Evolutionary conservation across 441 rosid genomes (phyloP), one percentile per base, ranked within the genome.

Genomic region (Pelargonium citronellum): DNA sequence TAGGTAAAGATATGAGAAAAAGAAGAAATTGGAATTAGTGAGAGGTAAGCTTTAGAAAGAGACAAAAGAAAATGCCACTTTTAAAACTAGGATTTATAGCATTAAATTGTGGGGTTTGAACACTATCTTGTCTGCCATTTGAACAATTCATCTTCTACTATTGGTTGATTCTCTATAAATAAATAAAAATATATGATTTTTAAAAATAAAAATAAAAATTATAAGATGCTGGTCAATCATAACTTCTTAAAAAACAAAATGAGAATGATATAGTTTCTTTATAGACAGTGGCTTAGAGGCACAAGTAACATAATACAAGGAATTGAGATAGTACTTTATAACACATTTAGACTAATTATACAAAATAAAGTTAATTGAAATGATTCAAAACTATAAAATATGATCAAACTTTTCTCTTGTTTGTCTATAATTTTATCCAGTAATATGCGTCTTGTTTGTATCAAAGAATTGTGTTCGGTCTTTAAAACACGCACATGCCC

Each of bases 41-140:
- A 53, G 47, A 15, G 43, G 7, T 13, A 7, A 17, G 24, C 24
- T 12, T 11, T 24, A n/a, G 27, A 46, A 58, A 70, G 67, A 70
- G 17, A 17, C 64, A 41, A 68, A 67, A 61, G 22, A 8, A 49
- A 47, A 55, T 58, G 27, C 20, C 61, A 66, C 3, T 8, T 17
- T 49, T 55, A 15, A 43, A 37, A 16, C 30, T 13, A 71, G 39
- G 12, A 60, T 37, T 34, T 1, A 71, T 17, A 39, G 0, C 15
- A 68, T 53, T 47, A 55, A 68, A 68, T 44, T 67, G 17, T 47
- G 68, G 57, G 1, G 55, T 68, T 76, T 76, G 79, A 76, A 58
- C 73, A 66, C 73, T 68, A 69, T 58, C 60, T 72, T 72, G 76
- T 72, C 76, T 65, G 41, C 73, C 73, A 69, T 65, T 19, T 64